Evolutionary conservation across 169 alveolate species (phyloP), one percentile per base, ranked within the genome.

Genomic region (Eimeria sp.): DNA sequence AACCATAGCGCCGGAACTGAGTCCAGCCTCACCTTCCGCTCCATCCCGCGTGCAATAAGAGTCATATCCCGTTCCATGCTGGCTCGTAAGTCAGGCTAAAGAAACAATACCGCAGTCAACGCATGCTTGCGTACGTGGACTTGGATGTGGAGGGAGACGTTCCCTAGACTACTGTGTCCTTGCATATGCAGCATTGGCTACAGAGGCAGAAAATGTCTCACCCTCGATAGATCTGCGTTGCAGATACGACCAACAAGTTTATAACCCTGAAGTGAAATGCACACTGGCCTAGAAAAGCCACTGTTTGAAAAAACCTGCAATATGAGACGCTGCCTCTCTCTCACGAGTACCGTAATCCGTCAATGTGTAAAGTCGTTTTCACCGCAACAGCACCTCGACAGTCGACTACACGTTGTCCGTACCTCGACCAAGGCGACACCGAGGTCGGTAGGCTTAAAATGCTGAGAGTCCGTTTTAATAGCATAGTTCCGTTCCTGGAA

Each of bases 41-140:
- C 92, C 30, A 22, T 49, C 47, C 97, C 97, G 6, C 90, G 57
- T 11, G 97, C 96, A 54, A 96, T 88, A 22, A 58, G 76, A 14
- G 95, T 82, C 93, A 96, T 92, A 61, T 96, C 97, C 22, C 95
- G 58, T 95, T 96, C 97, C 97, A 96, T 96, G 83, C 57, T 83
- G 63, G 97, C 96, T 22, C 97, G 86, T 40, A 96, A 90, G 61
- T 89, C 97, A 40, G 97, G 97, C 96, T 96, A 82, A 27, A 76
- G 61, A 34, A 51, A 30, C 86, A 6, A 30, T 3, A 40, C 40
- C 57, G 65, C 58, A 80, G 43, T 20, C 87, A 76, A 14, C 63
- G 63, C 5, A 49, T 9, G 34, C n/a, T 10, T 20, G 80, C 30
- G 10, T 70, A 4, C 25, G 27, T 70, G 25, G 1, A 13, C 78